phyloP scores from a whole-genome alignment of 768 basidiomycete genomes.

The Tulasnella sp. region DNA sequence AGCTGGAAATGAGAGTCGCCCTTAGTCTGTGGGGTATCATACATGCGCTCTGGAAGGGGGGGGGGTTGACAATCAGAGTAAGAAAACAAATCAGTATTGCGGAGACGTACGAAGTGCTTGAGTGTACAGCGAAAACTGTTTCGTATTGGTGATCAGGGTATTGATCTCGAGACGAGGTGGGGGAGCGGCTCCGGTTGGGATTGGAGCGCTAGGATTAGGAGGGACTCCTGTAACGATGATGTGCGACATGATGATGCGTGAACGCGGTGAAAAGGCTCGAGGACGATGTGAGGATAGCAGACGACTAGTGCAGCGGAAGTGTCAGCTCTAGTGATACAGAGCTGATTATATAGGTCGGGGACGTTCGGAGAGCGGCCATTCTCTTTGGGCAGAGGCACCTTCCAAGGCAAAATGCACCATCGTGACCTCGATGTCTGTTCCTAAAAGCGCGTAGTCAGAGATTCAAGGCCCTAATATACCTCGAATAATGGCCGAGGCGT shows the following conservation, averaged over 20 bases:
- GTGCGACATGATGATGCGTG: constrained; percentile 1
- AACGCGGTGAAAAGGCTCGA: not conserved
- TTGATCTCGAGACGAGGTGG: constrained; percentile 47
- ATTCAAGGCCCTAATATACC: not conserved
- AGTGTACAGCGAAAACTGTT: constrained; percentile 51
- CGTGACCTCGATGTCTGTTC: not conserved
- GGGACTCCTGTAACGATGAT: constrained; percentile 16
- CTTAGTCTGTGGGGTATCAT: constrained; percentile 37
- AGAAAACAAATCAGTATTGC: not conserved
- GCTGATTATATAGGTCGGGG: not conserved
- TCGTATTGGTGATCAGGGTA: constrained; percentile 44
- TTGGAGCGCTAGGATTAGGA: too few species aligned
- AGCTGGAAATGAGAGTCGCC: constrained; percentile 47
- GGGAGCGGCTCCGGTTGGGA: not conserved
- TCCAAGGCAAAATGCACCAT: not conserved
- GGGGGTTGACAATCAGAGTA: not conserved
- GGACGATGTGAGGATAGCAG: not conserved
- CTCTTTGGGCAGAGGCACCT: not conserved
- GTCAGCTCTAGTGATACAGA: not conserved
- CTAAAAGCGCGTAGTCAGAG: not conserved
- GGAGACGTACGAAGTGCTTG: constrained; percentile 48
- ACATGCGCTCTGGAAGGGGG: constrained; percentile 34
- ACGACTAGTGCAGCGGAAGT: not conserved
- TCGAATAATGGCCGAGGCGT: not conserved
- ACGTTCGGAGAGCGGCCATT: not conserved